Percentiles rank a stretch among this genome's conserved stretches.
Evolutionary conservation across 306 rosid species (phyloP).

Genomic region (Fragaria iinumae): DNA sequence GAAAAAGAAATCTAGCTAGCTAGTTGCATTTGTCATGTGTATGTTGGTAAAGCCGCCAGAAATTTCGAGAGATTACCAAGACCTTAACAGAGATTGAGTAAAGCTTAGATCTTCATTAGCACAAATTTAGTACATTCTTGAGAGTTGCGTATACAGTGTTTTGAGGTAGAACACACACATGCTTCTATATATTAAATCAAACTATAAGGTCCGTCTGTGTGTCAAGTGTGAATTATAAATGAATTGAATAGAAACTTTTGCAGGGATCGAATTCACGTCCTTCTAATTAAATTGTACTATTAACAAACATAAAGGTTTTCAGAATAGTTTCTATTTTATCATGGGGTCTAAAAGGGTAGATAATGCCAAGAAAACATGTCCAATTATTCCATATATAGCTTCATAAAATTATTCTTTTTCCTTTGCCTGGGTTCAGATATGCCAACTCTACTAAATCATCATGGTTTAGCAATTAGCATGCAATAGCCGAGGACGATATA

Average conservation of each 20-base stretch:
- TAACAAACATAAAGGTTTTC: background rate
- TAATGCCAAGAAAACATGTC: background rate
- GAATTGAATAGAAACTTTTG: background rate
- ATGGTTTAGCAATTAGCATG: too few species aligned
- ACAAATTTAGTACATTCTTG: background rate
- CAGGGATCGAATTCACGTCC: background rate
- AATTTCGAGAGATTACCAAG: background rate
- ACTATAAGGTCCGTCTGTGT: background rate
- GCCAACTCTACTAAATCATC: background rate
- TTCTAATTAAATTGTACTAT: too few species aligned
- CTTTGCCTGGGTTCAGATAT: background rate
- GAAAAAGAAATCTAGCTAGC: too few species aligned
- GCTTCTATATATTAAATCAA: background rate
- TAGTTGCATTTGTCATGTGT: background rate
- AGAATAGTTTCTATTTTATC: background rate
- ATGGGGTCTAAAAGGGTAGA: background rate
- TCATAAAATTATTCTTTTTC: background rate
- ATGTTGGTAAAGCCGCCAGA: conserved; percentile 1
- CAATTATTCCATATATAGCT: background rate
- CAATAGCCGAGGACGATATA: too few species aligned
- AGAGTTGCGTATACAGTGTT: background rate
- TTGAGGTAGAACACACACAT: background rate
- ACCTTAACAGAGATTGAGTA: background rate
- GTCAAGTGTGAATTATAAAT: background rate
- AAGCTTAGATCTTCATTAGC: background rate